These are phyloP conservation scores for Holtermanniella nyarrowii DNA, from an alignment of 768 basidiomycete species.

Conservation along the genomic window DNA sequence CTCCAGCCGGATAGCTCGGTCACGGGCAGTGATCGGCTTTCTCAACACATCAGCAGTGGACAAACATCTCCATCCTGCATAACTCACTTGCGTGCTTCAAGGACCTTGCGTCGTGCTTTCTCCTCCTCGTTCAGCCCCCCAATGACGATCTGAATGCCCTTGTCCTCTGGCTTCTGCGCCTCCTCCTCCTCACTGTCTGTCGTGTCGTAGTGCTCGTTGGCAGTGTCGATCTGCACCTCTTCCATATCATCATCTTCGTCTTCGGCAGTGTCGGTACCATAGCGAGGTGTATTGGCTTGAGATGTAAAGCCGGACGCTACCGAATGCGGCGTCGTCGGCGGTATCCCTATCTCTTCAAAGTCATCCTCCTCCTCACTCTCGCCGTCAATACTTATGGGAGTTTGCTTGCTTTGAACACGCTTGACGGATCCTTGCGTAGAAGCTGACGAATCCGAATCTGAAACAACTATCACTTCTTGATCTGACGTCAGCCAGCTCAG, in stretches of 20 bases:
- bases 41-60: conserved; percentile 10
- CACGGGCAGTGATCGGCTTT: conserved; percentile 42
- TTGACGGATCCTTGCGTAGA: no score
- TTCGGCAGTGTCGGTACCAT: not conserved
- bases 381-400: no score
- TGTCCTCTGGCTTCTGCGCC: conserved; percentile 13
- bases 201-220: not conserved
- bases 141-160: conserved; percentile 26
- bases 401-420: no score
- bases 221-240: not conserved
- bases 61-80: not conserved
- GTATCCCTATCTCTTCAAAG: conserved; percentile 33
- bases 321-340: conserved; percentile 2
- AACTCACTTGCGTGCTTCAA: conserved; percentile 30
- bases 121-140: conserved; percentile 31
- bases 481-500: no score
- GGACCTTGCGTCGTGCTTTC: conserved; percentile 23
- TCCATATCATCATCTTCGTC: not conserved
- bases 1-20: conserved; percentile 63
- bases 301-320: not conserved
- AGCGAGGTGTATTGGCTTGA: not conserved
- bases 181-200: conserved; percentile 9
- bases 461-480: no score
- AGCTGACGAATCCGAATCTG: no score
- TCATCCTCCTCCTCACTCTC: conserved; percentile 31